Conservation (phyloP, 495 filamentous ascomycete genomes). For the Talaromyces proteolyticus region DNA sequence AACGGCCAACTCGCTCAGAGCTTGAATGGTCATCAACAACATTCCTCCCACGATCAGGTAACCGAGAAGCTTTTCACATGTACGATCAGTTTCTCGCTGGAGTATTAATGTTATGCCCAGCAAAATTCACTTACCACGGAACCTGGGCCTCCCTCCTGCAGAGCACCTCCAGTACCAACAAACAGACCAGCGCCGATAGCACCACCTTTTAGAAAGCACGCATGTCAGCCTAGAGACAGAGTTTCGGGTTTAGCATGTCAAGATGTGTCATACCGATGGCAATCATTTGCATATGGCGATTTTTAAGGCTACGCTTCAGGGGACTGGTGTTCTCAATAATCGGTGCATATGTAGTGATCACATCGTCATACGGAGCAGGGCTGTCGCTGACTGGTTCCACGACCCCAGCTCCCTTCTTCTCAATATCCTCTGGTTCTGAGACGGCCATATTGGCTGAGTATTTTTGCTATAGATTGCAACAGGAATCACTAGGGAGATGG, state of each 20-base stretch:
- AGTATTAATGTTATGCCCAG: not conserved
- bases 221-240: not conserved
- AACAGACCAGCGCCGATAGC: conserved; percentile 43
- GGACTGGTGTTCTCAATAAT: not conserved
- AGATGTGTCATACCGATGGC: not conserved
- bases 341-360: not conserved
- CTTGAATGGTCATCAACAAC: conserved; percentile 54
- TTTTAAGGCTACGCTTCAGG: too few species aligned
- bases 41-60: conserved; percentile 48
- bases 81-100: not conserved
- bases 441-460: not conserved
- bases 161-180: conserved; percentile 40
- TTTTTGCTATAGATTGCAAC: not conserved
- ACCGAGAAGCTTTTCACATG: conserved; percentile 25
- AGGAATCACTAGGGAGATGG: not conserved
- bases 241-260: not conserved
- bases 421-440: not conserved
- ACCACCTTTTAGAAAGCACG: not conserved
- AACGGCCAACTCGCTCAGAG: conserved; percentile 63
- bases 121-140: conserved; percentile 26
- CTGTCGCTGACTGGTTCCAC: not conserved
- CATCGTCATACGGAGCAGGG: not conserved
- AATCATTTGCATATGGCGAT: too few species aligned
- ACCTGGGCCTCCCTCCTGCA: conserved; percentile 35
- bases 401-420: not conserved